Evolutionary conservation across 2,329 filamentous ascomycete species (phyloP).

Genomic region (Epichloe glyceriae): DNA sequence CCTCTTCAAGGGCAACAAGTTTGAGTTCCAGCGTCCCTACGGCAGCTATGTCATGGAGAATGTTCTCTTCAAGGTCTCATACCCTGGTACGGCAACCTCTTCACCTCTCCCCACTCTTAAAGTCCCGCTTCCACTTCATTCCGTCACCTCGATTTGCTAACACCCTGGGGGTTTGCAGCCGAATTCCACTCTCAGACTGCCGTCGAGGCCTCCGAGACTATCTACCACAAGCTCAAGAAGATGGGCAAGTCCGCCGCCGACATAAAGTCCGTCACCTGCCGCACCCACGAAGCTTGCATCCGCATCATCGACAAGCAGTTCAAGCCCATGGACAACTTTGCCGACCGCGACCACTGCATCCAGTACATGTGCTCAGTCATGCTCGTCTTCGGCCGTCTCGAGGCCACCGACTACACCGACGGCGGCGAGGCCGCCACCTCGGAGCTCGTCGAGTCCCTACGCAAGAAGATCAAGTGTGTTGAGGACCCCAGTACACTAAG

Average conservation of each 20-base stretch:
- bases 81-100: constrained; percentile 61
- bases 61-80: constrained; percentile 98
- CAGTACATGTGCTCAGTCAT: constrained; percentile 98
- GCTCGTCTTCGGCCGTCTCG: constrained; percentile 88
- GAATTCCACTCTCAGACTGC: constrained; percentile 99
- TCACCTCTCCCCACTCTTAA: neutral
- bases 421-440: constrained; percentile 85
- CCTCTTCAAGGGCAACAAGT: constrained; percentile 89
- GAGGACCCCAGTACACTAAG: constrained; percentile 86
- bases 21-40: constrained; percentile 90
- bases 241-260: constrained; percentile 86
- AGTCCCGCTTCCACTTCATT: too few species aligned
- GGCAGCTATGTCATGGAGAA: constrained; percentile 99
- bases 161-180: constrained; percentile 29
- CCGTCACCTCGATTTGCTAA: neutral
- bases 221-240: constrained; percentile 69
- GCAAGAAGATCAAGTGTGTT: constrained; percentile 88
- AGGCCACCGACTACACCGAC: constrained; percentile 87
- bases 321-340: constrained; percentile 99
- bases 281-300: constrained; percentile 95
- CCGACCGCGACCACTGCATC: constrained; percentile 97
- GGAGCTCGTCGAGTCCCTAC: constrained; percentile 76
- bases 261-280: constrained; percentile 85
- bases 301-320: constrained; percentile 99
- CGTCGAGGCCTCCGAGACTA: constrained; percentile 83